Evolutionary conservation across 345 rosid species (phyloP), one percentile per base, ranked within the genome.

Genomic region (Passiflora organensis): DNA sequence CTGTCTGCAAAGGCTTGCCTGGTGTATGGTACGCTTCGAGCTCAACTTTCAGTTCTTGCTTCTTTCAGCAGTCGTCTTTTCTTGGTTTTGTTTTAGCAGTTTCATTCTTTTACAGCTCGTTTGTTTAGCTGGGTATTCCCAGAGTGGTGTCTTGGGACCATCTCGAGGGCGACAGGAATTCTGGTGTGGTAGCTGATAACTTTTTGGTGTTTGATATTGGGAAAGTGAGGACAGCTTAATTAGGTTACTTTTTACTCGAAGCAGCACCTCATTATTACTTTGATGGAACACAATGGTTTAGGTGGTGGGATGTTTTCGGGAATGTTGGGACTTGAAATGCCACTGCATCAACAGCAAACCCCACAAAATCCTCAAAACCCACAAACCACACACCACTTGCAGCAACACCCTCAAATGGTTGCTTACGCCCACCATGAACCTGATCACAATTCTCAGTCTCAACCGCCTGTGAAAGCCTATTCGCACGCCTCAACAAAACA

Each of bases 311-410:
- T 82, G 69, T 83, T 76, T 71, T 72, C 81, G 28, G 87, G 79
- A 50, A 75, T 89, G 81, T 37, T 86, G 43, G 94, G 87, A 46
- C 76, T 86, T 57, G 96, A 89, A 67, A 75, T 72, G 75, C 74
- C 96, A 15, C 67, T 75, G 5, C 86, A 82, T 58, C 96, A 77
- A 42, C 91, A 74, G 46, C 70, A 52, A 13, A 51, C 43, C 19
- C 57, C 65, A 17, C 69, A 57, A 43, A 72, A 69, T 6, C 68
- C 64, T 13, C 78, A 63, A 60, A 78, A 63, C 48, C 55, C 73
- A 0, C 85, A 70, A 42, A 81, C 60, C 23, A 28, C 80, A 12
- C 75, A 71, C 36, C 72, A 71, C 16, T 59, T 81, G 19, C 85
- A 76, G 34, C 34, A 28, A 3, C 34, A 28, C 55, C 90, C 78